Percentiles rank a stretch among this genome's conserved stretches.
These are phyloP conservation scores for Coffea humblotiana DNA, from an alignment of 305 asterid genomes.

Conservation along the genomic window DNA sequence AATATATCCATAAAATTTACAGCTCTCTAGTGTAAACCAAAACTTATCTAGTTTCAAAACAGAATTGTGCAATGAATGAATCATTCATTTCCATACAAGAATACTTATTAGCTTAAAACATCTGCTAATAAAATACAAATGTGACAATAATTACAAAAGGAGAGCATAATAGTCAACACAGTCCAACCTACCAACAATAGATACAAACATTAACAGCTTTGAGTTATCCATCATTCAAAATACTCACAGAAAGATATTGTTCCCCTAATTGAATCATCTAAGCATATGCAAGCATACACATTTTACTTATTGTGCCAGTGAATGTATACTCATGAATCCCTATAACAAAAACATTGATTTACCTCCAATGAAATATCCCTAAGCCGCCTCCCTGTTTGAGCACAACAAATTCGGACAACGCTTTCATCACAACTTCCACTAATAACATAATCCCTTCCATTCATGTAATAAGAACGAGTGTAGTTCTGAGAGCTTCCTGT, in stretches of 20 bases:
- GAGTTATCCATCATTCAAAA: too few relatives aligned
- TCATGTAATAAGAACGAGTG: constrained; percentile 90
- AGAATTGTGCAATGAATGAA: too few relatives aligned
- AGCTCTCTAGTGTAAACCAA: too few relatives aligned
- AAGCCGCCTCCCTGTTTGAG: constrained; percentile 91
- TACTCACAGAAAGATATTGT: too few relatives aligned
- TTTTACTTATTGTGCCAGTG: neutral
- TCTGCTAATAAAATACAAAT: too few relatives aligned
- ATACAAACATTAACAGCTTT: neutral
- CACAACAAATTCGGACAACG: constrained; percentile 86
- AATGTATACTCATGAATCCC: constrained; percentile 18
- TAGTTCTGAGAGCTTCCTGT: constrained; percentile 86
- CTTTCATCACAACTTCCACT: constrained; percentile 99
- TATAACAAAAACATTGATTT: constrained; percentile 1
- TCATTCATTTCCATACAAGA: too few relatives aligned
- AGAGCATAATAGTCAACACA: neutral
- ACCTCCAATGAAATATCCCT: constrained; percentile 91
- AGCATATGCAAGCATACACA: too few relatives aligned
- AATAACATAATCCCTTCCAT: constrained; percentile 85
- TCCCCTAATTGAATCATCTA: too few relatives aligned
- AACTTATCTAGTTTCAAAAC: too few relatives aligned
- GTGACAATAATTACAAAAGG: neutral
- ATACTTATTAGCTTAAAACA: too few relatives aligned
- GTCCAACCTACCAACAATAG: neutral
- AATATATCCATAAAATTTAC: too few relatives aligned